Evolutionary conservation across 225 moss, liverwort and hornwort species (phyloP).

Genomic region (Anthoceros angustus): DNA sequence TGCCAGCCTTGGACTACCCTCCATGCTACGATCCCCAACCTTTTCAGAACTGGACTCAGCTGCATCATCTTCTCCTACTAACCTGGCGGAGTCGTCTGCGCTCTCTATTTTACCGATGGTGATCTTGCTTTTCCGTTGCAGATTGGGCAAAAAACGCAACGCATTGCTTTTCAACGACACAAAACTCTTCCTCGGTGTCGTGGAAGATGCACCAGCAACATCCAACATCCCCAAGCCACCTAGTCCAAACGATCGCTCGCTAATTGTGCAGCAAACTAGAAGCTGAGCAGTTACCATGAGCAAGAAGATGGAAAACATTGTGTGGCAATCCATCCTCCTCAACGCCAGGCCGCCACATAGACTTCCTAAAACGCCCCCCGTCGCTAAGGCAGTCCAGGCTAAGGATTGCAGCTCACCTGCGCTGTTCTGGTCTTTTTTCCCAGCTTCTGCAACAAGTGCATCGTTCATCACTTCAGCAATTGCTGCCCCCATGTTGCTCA

Average conservation of each 20-base stretch:
- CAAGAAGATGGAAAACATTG: conserved; percentile 63
- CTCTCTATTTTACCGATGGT: too few species aligned
- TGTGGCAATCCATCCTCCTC: conserved; percentile 26
- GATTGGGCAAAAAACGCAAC: too few species aligned
- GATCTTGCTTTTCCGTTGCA: too few species aligned
- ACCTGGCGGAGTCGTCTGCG: too few species aligned
- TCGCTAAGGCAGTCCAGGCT: conserved; percentile 54
- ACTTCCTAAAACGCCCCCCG: conserved; percentile 61
- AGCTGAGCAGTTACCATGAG: conserved; percentile 49
- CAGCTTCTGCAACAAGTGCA: conserved; percentile 75
- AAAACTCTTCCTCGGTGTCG: neutral
- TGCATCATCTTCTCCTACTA: neutral
- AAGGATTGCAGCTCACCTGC: conserved; percentile 73
- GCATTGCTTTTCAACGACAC: conserved; percentile 11
- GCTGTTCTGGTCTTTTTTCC: conserved; percentile 39
- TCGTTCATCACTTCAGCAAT: conserved; percentile 82
- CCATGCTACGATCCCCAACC: too few species aligned
- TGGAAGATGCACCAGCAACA: conserved; percentile 11
- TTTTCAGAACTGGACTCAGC: neutral
- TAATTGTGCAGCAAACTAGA: conserved; percentile 29
- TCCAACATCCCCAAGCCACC: conserved; percentile 13
- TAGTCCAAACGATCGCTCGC: conserved; percentile 44
- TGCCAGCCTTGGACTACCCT: neutral
- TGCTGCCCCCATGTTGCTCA: conserved; percentile 76
- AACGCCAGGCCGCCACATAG: conserved; percentile 63